Evolutionary conservation across 2,329 filamentous ascomycete species (phyloP), one percentile per base, ranked within the genome.

Genomic region (Trematosphaeria pertusa): DNA sequence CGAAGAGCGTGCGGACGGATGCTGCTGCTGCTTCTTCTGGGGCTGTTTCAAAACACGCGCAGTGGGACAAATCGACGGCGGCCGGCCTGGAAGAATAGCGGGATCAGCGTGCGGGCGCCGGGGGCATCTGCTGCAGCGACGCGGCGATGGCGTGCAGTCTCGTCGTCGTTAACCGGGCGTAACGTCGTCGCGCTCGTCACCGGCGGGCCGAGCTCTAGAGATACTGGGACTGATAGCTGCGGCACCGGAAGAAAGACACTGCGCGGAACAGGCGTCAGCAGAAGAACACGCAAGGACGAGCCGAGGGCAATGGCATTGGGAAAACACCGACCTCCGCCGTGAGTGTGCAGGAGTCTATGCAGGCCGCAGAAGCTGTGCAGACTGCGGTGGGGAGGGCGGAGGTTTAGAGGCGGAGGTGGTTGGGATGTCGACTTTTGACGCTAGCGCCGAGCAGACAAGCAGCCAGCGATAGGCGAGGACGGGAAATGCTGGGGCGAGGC

Each of bases 331-430:
- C 20, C 18, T 24, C 35, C 18, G 35, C 20, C 24, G 24, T 28
- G 24, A 28, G 12, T 28, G 24, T 12, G 24, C 7, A 12, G 12
- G 24, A n/a, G 12, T 12, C 7, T 8, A 28, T 28, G 24, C 24
- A 28, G 24, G 24, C 24, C 24, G 12, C 8, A 28, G 24, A 28
- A 12, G 24, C 24, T n/a, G 24, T 28, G 58, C 58, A 61, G 57
- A 44, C 52, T 59, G 52, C 51, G 56, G 64, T 62, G 52, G 61
- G 65, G 65, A 64, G 61, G 62, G 64, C 64, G 64, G 63, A 64
- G 62, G 67, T 65, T 62, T 69, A 65, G 65, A 66, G 62, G 69
- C 64, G 65, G 65, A 69, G 69, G 71, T 71, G 70, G 71, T 73
- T 73, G 70, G 71, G 70, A 72, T 69, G 64, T 58, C 61, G 58